Percentiles rank a stretch among this genome's conserved stretches.
These are phyloP conservation scores for Oryza nivara DNA, from an alignment of 176 grass and related monocot genomes.

Conservation along the genomic window DNA sequence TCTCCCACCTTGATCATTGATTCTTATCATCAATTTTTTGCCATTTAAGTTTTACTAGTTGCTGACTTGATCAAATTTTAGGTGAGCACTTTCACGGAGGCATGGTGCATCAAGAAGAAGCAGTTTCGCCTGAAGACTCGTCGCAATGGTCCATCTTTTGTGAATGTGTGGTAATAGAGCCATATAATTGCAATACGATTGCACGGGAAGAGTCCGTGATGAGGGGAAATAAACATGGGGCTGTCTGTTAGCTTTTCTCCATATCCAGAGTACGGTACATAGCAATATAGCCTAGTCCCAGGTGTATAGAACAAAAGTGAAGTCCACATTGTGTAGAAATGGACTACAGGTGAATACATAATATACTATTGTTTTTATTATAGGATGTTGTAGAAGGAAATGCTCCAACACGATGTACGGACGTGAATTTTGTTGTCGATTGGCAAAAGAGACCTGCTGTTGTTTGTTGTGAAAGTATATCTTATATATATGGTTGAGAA, in stretches of 20 bases:
- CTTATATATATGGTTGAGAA: not conserved
- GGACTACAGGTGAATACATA: conserved; percentile 10
- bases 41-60: not conserved
- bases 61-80: conserved; percentile 20
- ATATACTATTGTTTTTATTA: not conserved
- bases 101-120: conserved; percentile 85
- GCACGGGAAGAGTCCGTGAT: too few species aligned
- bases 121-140: conserved; percentile 64
- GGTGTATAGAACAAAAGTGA: not conserved
- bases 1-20: not conserved
- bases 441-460: not conserved
- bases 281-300: not conserved
- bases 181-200: not conserved
- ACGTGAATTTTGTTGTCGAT: not conserved
- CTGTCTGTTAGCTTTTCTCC: not conserved
- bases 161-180: conserved; percentile 49
- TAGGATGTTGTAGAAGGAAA: conserved; percentile 13
- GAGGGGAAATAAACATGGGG: not conserved
- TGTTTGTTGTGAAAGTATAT: not conserved
- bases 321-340: not conserved
- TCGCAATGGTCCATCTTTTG: conserved; percentile 45
- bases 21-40: not conserved
- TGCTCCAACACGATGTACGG: not conserved
- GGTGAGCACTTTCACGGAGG: conserved; percentile 82
- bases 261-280: not conserved